Base-by-base conservation (phyloP, 2,329 filamentous ascomycete species). In the Neonectria faginata region DNA sequence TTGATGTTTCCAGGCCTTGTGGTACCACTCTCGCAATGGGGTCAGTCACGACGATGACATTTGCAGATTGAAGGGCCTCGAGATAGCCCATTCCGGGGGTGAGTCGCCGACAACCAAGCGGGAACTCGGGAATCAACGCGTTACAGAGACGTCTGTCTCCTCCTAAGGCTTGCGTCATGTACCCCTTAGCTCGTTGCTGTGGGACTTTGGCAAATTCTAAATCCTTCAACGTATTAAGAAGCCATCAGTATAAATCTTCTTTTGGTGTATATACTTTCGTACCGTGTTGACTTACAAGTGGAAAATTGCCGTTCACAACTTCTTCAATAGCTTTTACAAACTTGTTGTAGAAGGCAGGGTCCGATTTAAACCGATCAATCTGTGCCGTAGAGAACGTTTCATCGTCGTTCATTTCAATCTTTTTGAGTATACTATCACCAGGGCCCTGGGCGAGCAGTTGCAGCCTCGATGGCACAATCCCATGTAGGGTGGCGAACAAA, bases 1-100 rank as follows among this genome's bases (percentile, higher is more conserved):
- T 36, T 0, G 42, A 29, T 3, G 44, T 55, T 16, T 42, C 39
- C 3, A 66, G 27, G 11, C 64, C 64, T 3, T 60, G 45, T 14
- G 33, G 9, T 3, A 33, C 39, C 27, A 66, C 22, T 5, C 25
- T 52, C 16, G 9, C 31, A 9, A 66, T 64, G 2, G 60, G 31
- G 5, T 64, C 56, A 2, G 50, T 50, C 5, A 66, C 47, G 5
- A 64, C 41, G 10, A 12, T 54, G 14, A 66, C 60, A 22, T 64
- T 60, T 12, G 39, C 5, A 22, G 41, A 16, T 14, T 41, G 51
- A 18, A 66, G 36, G n/a, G 56, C 45, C 31, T 57, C 60, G 1
- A 66, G 33, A n/a, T 66, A 66, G 12, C 47, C 60, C 9, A 59
- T 45, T 4, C 60, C 56, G 6, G 64, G 64, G 6, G 64, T 66